Conservation (phyloP, 2,329 filamentous ascomycete genomes). For the Diaporthe batatas region DNA sequence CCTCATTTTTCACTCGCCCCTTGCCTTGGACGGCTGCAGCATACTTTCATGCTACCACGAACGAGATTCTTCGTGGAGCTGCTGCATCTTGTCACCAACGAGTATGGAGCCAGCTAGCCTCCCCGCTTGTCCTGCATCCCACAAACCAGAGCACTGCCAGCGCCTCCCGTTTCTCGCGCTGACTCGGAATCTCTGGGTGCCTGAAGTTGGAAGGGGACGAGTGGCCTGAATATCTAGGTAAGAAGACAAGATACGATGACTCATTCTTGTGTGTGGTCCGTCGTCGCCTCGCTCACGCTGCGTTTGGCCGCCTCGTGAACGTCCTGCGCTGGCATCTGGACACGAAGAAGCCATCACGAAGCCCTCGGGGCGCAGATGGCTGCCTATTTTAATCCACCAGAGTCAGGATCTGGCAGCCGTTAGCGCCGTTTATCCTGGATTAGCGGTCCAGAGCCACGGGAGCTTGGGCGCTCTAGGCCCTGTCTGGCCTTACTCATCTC, state of each 20-base stretch:
- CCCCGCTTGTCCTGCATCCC: background rate
- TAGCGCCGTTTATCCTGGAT: conserved; percentile 6
- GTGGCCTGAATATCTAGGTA: background rate
- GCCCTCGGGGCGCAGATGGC: background rate
- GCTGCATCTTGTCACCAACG: background rate
- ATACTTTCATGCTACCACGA: background rate
- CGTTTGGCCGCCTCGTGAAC: background rate
- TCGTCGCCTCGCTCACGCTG: background rate
- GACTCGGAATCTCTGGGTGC: background rate
- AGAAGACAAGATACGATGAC: background rate
- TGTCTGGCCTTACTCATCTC: conserved; percentile 35
- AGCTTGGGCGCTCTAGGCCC: conserved; percentile 20
- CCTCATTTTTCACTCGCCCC: background rate
- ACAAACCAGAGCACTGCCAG: background rate
- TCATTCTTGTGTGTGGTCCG: conserved; percentile 17
- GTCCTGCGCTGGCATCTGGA: conserved; percentile 4
- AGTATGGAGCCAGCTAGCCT: background rate
- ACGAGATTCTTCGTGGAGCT: background rate
- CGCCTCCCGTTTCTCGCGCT: background rate
- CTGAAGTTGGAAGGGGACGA: background rate
- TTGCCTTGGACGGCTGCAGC: background rate
- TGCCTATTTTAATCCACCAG: conserved; percentile 23
- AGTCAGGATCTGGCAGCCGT: conserved; percentile 16
- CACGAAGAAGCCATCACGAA: conserved; percentile 30
- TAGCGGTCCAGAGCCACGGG: conserved; percentile 14